A percentile compares a stretch with the other conserved stretches of the same genome.
Evolutionary conservation across 2,329 filamentous ascomycete species (phyloP).

Genomic region (Epichloe glyceriae): DNA sequence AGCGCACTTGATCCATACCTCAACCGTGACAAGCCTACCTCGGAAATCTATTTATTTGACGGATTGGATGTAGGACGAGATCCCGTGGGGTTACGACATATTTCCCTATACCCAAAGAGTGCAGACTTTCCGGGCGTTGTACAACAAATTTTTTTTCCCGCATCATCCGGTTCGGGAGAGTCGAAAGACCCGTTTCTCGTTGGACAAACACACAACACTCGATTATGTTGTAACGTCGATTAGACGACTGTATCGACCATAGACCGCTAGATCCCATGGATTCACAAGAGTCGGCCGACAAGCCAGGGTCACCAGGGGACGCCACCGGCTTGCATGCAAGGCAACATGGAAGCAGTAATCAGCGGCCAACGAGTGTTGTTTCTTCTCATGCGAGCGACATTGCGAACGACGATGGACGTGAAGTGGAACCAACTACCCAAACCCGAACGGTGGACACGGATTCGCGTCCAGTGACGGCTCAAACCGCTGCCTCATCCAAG

Average conservation of each 20-base stretch:
- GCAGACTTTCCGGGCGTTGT: neutral
- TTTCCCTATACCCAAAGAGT: neutral
- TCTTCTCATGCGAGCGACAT: constrained; percentile 62
- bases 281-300: constrained; percentile 21
- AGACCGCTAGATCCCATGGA: constrained; percentile 19
- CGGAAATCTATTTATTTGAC: neutral
- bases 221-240: constrained; percentile 10
- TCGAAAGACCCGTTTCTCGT: neutral
- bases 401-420: constrained; percentile 41
- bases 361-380: constrained; percentile 50
- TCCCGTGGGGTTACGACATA: neutral
- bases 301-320: constrained; percentile 24
- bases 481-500: constrained; percentile 30
- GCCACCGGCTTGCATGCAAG: constrained; percentile 26
- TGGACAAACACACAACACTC: neutral
- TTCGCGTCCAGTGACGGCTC: constrained; percentile 42
- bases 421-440: constrained; percentile 20
- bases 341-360: constrained; percentile 19
- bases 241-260: neutral
- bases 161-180: neutral
- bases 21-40: neutral
- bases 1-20: neutral
- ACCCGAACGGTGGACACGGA: constrained; percentile 27
- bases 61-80: neutral
- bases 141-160: neutral